Evolutionary conservation across 2,329 filamentous ascomycete genomes (phyloP).

Genomic region (Davidsoniella eucalypti): DNA sequence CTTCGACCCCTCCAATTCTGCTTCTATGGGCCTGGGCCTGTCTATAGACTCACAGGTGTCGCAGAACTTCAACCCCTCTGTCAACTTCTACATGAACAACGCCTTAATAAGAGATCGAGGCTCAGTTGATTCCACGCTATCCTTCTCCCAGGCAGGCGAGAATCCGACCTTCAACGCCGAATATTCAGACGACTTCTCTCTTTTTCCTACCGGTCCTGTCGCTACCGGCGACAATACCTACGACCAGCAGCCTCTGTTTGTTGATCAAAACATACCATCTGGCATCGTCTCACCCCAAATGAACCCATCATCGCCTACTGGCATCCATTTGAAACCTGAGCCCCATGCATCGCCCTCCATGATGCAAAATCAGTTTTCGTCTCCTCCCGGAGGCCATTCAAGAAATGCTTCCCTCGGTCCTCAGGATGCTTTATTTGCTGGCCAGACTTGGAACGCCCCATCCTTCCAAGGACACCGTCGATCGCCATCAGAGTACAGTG

Average conservation of each 20-base stretch:
- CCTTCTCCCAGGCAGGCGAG: conserved; percentile 24
- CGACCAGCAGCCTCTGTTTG: conserved; percentile 40
- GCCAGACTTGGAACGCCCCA: conserved; percentile 39
- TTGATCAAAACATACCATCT: conserved; percentile 30
- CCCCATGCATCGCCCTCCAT: conserved; percentile 33
- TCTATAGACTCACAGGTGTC: conserved; percentile 29
- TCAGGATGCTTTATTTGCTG: conserved; percentile 37
- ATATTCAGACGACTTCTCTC: conserved; percentile 44
- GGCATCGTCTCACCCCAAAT: conserved; percentile 39
- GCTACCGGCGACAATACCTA: conserved; percentile 38
- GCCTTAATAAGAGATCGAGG: conserved; percentile 29
- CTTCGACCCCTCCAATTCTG: conserved; percentile 32
- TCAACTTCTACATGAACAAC: conserved; percentile 24
- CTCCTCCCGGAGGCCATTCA: conserved; percentile 32
- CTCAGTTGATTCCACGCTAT: conserved; percentile 22
- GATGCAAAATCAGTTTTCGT: conserved; percentile 40
- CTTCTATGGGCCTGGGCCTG: conserved; percentile 39
- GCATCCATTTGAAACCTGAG: conserved; percentile 37
- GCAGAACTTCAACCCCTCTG: conserved; percentile 18
- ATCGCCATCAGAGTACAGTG: conserved; percentile 79
- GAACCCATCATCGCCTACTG: conserved; percentile 36
- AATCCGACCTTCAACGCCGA: conserved; percentile 21
- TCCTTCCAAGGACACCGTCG: conserved; percentile 71
- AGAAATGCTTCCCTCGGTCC: conserved; percentile 40
- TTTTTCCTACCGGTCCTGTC: conserved; percentile 37